phyloP scores from a whole-genome alignment of 176 grass and related monocot genomes.

The Triticum aestivum region DNA sequence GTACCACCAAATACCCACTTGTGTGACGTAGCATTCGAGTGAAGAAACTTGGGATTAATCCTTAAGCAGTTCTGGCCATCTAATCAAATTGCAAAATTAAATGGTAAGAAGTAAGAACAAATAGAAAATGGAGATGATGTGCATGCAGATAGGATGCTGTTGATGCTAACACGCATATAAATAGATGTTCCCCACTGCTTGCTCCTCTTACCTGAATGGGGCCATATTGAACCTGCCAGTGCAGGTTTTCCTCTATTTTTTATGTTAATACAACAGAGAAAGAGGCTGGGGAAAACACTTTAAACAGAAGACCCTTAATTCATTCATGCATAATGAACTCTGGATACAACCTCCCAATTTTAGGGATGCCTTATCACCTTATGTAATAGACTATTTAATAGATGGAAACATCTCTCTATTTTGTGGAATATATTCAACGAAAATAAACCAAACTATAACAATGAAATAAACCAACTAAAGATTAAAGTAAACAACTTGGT shows the following conservation, averaged over 20 bases:
- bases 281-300: not conserved
- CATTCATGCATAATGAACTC: not conserved
- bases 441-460: not conserved
- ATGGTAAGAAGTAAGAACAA: conserved; percentile 30
- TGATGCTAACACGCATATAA: not conserved
- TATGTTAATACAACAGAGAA: not conserved
- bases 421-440: not conserved
- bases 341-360: not conserved
- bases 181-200: not conserved
- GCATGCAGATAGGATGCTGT: not conserved
- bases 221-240: not conserved
- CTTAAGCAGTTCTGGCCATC: conserved; percentile 46
- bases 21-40: conserved; percentile 73
- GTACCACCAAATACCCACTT: conserved; percentile 68
- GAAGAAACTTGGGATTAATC: conserved; percentile 73
- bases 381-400: not conserved
- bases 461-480: not conserved
- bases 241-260: not conserved
- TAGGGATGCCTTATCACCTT: not conserved
- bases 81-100: conserved; percentile 22
- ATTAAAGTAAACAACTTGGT: not conserved
- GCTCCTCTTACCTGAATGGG: not conserved
- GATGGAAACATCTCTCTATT: not conserved
- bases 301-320: not conserved
- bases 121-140: not conserved